Evolutionary conservation across 163 green algal genomes (phyloP), one percentile per base, ranked within the genome.

Genomic region (Volvox carteri): DNA sequence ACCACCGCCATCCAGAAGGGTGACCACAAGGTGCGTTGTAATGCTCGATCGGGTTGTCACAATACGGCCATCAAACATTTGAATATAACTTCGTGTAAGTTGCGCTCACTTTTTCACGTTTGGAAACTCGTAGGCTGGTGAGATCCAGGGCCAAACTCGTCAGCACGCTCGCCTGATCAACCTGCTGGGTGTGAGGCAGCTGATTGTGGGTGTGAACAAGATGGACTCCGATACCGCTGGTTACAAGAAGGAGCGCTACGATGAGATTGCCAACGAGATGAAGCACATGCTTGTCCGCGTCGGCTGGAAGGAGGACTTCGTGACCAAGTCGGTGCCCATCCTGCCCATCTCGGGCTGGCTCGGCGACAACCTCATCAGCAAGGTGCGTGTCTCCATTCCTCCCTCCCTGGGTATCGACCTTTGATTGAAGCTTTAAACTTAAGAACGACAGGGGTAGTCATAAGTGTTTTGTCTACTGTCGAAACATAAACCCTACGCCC

Each of bases 341-440:
- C 90, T 99, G 79, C 98, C 98, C 94, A 99, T 99, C 97, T 99
- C 98, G 41, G 98, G 98, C 80, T 99, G 98, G 95, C 97, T 98
- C 94, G 98, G 98, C 86, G 98, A 99, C 96, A 99, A 99, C 96
- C 96, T 99, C 94, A 98, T 99, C 93, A 95, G 97, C 89, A 97
- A 98, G 81, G 81, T 87, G 46, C 0, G 75, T 48, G 42, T 30
- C 28, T 81, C 74, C 35, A 46, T 33, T 56, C 44, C 35, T 73
- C 52, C 77, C 33, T n/a, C n/a, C n/a, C n/a, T n/a, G n/a, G n/a
- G n/a, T n/a, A n/a, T n/a, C n/a, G n/a, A n/a, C n/a, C n/a, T n/a
- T n/a, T n/a, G n/a, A n/a, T n/a, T n/a, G n/a, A n/a, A n/a, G n/a
- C n/a, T n/a, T n/a, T n/a, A n/a, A n/a, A n/a, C n/a, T n/a, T n/a